phyloP scores from a whole-genome alignment of 1,284 basidiomycete genomes.

The Tranzscheliella williamsii region DNA sequence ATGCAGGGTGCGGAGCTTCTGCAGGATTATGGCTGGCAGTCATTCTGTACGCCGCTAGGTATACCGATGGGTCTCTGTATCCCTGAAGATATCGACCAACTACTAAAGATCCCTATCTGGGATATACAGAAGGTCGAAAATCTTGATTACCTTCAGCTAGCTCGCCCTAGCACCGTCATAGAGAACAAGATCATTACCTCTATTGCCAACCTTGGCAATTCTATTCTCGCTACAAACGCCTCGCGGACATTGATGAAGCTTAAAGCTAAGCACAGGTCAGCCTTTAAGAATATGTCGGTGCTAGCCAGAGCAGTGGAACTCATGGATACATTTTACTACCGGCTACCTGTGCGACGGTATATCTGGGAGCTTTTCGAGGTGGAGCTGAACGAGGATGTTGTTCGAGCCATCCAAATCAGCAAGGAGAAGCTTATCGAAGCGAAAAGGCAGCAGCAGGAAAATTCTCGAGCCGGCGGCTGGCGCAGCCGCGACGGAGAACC shows the following conservation, averaged over 20 bases:
- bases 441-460: slow-evolving; percentile 4
- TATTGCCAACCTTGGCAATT: slow-evolving; percentile 91
- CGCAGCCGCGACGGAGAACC: background rate
- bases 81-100: slow-evolving; percentile 77
- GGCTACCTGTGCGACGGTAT: slow-evolving; percentile 79
- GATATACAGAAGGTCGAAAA: slow-evolving; percentile 47
- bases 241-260: slow-evolving; percentile 45
- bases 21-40: slow-evolving; percentile 81
- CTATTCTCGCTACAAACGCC: slow-evolving; percentile 74
- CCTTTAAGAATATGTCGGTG: slow-evolving; percentile 42
- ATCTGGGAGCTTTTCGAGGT: slow-evolving; percentile 87
- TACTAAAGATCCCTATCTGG: slow-evolving; percentile 84
- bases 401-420: slow-evolving; percentile 14
- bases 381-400: slow-evolving; percentile 32
- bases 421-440: slow-evolving; percentile 23
- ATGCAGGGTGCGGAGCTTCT: slow-evolving; percentile 77
- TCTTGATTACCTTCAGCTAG: slow-evolving; percentile 28
- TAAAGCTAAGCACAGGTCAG: slow-evolving; percentile 64
- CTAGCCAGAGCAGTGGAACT: slow-evolving; percentile 47
- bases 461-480: background rate
- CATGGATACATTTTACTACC: slow-evolving; percentile 69
- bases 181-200: slow-evolving; percentile 86
- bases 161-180: slow-evolving; percentile 66
- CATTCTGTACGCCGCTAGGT: slow-evolving; percentile 80
- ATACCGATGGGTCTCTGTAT: slow-evolving; percentile 86